phyloP scores from a whole-genome alignment of 1,284 basidiomycete genomes.

The Cryptococcus amylolentus region DNA sequence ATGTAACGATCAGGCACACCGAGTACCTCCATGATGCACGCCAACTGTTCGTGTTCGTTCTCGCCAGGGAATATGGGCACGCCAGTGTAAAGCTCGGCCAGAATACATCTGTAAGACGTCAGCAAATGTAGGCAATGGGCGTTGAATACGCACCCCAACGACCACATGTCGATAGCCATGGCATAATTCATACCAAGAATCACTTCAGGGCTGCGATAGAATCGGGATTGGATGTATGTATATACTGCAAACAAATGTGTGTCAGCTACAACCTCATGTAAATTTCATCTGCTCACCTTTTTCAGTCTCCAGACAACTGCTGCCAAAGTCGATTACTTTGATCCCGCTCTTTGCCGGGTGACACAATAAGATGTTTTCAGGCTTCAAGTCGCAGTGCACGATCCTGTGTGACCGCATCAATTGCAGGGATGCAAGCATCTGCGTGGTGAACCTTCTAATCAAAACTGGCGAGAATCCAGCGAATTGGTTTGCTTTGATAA shows the following conservation, averaged over 20 bases:
- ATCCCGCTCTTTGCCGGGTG: slow-evolving; percentile 95
- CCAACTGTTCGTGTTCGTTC: slow-evolving; percentile 96
- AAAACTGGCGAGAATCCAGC: slow-evolving; percentile 92
- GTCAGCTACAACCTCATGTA: not conserved
- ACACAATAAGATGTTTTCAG: slow-evolving; percentile 93
- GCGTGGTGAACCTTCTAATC: slow-evolving; percentile 92
- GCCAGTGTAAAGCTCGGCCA: slow-evolving; percentile 97
- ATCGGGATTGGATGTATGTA: slow-evolving; percentile 98
- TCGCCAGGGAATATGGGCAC: slow-evolving; percentile 99
- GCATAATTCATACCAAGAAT: slow-evolving; percentile 95
- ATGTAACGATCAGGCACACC: slow-evolving; percentile 93
- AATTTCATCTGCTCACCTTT: slow-evolving; percentile 67
- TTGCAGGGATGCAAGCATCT: slow-evolving; percentile 86
- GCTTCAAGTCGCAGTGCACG: slow-evolving; percentile 99
- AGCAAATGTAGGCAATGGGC: not conserved
- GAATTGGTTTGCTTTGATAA: slow-evolving; percentile 99
- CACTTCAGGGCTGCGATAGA: slow-evolving; percentile 97
- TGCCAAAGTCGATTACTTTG: slow-evolving; percentile 99
- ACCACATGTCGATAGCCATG: slow-evolving; percentile 96
- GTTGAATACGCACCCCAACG: slow-evolving; percentile 60
- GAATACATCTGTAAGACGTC: slow-evolving; percentile 61
- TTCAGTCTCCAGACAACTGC: slow-evolving; percentile 97
- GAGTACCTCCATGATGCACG: slow-evolving; percentile 99
- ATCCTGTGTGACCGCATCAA: slow-evolving; percentile 95
- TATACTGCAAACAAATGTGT: slow-evolving; percentile 64